phyloP scores from a whole-genome alignment of 345 rosid genomes.

The Zanthoxylum bungeanum region DNA sequence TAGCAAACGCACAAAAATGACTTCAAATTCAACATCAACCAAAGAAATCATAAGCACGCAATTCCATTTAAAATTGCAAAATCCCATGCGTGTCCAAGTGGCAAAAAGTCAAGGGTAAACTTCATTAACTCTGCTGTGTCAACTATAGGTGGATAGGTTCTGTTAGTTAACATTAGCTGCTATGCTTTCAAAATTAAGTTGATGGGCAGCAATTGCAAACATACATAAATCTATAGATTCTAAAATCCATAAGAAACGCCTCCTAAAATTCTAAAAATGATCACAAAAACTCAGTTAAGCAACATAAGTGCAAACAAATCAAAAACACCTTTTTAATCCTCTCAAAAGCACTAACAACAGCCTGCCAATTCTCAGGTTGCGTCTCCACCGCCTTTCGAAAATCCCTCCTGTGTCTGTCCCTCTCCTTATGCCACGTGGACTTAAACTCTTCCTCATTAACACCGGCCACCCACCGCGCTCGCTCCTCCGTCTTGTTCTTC shows the following conservation, averaged over 20 bases:
- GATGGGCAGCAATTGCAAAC: background rate
- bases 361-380: conserved; percentile 90
- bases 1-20: background rate
- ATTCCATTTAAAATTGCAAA: background rate
- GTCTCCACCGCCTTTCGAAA: conserved; percentile 60
- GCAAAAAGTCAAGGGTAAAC: background rate
- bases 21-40: background rate
- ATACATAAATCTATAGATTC: background rate
- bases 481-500: conserved; percentile 58
- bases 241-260: background rate
- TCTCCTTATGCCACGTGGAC: conserved; percentile 84
- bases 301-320: background rate
- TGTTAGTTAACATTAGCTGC: background rate
- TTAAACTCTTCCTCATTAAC: conserved; percentile 42
- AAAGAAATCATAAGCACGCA: background rate
- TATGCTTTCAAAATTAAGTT: background rate
- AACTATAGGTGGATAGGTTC: background rate
- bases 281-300: too few species aligned
- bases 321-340: conserved; percentile 66
- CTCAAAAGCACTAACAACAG: conserved; percentile 77
- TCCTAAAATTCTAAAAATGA: background rate
- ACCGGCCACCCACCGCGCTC: conserved; percentile 64
- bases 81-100: background rate
- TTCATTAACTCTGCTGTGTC: background rate
- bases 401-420: conserved; percentile 54